Conservation (phyloP, 2,329 filamentous ascomycete genomes). For the Colletotrichum lentis region DNA sequence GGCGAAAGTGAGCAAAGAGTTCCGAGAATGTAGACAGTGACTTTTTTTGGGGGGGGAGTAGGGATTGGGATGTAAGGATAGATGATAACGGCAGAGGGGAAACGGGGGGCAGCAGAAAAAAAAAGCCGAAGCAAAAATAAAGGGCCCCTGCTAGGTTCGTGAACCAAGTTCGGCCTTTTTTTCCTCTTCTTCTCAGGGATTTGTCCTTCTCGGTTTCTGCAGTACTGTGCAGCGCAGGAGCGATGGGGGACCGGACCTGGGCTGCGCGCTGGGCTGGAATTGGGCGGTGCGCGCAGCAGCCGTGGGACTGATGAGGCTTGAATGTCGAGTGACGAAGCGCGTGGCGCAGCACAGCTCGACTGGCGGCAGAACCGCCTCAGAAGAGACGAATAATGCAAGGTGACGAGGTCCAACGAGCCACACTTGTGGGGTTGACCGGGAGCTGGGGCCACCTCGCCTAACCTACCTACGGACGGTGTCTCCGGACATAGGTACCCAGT, state of each 20-base stretch:
- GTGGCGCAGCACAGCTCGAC: slow-evolving; percentile 5
- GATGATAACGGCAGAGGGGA: slow-evolving; percentile 6
- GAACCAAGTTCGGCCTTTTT: neutral
- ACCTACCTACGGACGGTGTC: slow-evolving; percentile 2
- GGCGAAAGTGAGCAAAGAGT: neutral
- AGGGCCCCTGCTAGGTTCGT: neutral
- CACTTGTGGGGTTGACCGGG: slow-evolving; percentile 17
- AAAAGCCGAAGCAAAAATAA: slow-evolving; percentile 7
- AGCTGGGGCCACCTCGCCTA: slow-evolving; percentile 11
- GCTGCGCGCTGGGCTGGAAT: neutral
- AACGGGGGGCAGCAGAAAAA: neutral
- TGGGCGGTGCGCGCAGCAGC: neutral
- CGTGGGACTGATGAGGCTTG: slow-evolving; percentile 21
- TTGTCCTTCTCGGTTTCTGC: slow-evolving; percentile 2
- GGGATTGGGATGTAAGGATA: slow-evolving; percentile 10
- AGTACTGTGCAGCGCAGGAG: neutral
- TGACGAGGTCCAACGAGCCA: slow-evolving; percentile 28
- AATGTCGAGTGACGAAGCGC: slow-evolving; percentile 11
- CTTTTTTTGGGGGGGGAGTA: neutral
- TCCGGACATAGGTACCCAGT: slow-evolving; percentile 10
- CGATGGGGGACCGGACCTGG: neutral
- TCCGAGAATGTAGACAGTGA: slow-evolving; percentile 25
- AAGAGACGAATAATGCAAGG: slow-evolving; percentile 7
- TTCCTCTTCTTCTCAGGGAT: slow-evolving; percentile 8
- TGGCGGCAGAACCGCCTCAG: neutral